phyloP scores from a whole-genome alignment of 345 rosid genomes.

The Gossypium raimondii region DNA sequence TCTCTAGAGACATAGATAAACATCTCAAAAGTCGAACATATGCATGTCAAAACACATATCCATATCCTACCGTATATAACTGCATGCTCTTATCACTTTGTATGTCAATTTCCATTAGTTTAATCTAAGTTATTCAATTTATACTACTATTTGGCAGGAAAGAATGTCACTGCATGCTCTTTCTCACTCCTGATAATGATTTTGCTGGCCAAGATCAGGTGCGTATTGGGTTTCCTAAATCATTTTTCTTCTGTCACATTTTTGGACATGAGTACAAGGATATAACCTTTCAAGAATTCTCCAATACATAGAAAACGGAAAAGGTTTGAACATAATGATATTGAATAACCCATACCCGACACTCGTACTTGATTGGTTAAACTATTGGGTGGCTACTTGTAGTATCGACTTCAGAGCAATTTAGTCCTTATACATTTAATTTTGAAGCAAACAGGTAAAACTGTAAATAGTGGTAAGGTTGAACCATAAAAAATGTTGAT shows the following conservation, averaged over 20 bases:
- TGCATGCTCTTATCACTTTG: not conserved
- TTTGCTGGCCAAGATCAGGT: conserved; percentile 95
- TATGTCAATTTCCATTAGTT: not conserved
- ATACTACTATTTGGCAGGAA: conserved; percentile 49
- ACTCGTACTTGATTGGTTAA: not conserved
- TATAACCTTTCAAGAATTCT: not conserved
- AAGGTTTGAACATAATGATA: not conserved
- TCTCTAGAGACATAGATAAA: not conserved
- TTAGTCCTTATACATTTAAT: not conserved
- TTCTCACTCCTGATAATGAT: conserved; percentile 94
- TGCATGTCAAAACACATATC: not conserved
- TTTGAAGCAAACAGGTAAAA: not conserved
- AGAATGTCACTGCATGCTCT: conserved; percentile 99
- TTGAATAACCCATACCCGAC: not conserved
- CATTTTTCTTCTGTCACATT: not conserved
- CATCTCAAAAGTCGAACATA: not conserved
- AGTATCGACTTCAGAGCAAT: not conserved
- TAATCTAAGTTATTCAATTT: not conserved
- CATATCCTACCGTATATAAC: not conserved
- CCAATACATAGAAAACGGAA: not conserved
- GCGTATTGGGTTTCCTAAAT: not conserved
- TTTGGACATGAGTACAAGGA: not conserved
- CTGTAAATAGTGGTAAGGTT: not conserved
- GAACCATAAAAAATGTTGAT: too few species aligned
- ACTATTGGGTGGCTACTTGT: not conserved